Base-by-base conservation (phyloP, 495 filamentous ascomycete genomes). In the Cairneyella variabilis region DNA sequence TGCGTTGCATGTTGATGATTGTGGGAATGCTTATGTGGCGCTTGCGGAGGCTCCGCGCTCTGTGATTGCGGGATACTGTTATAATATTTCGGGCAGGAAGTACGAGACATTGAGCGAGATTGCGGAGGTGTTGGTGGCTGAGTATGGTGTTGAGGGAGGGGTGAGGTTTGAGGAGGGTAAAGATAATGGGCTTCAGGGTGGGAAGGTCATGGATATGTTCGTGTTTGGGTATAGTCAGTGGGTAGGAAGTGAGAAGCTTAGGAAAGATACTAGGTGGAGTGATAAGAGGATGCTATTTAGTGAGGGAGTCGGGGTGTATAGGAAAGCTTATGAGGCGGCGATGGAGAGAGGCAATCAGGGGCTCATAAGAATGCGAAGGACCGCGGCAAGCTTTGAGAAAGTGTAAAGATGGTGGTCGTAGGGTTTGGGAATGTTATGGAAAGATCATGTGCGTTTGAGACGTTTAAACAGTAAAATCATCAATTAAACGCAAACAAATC, bases 101-200 rank as follows among this genome's bases (percentile, higher is more conserved):
- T 76, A 72, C 51, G 71, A 74, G 53, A 76, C 71, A 0, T 50
- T 73, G 0, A 47, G 53, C 0, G 61, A 68, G 21, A 54, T 74
- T 16, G 61, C 62, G 3, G 51, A 55, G 2, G 69, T 66, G 14
- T 43, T 76, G 10, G 62, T 52, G 14, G 46, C 48, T 8, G 71
- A 71, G 50, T 76, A 74, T 45, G 62, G 55, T 8, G 51, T 74
- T 27, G 48, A 26, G 9, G 59, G 58, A 3, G 64, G 58, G 10
- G 52, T 37, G 6, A 46, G 36, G 38, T 60, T 60, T 26, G 56
- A 61, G 3, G 53, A 53, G 22, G 48, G 20, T 6, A 51, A 17
- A 21, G 48, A 41, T 32, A 36, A 12, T 1, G 48, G 26, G 14
- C 46, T 51, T 14, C 21, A 16, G 30, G 17, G 12, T 6, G 22